Evolutionary conservation across 306 rosid species (phyloP), one percentile per base, ranked within the genome.

Genomic region (Rubus parviflorus): DNA sequence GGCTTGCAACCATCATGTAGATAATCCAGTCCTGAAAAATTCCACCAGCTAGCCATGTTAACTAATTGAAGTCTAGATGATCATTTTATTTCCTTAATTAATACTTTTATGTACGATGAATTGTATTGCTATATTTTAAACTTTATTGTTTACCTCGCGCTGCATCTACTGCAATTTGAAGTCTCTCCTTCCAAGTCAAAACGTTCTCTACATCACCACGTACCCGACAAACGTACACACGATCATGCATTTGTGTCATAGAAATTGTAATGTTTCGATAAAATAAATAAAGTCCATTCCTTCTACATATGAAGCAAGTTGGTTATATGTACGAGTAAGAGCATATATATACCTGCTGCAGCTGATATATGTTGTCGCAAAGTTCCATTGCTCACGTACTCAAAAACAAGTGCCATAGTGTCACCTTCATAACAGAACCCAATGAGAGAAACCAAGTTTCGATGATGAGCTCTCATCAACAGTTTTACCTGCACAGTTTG

Each of bases 401-500:
- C 85, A 16, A 74, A 67, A 22, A 80, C 70, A 48, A 74, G 79
- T 41, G 79, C 83, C 3, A 80, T 23, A 68, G 75, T 54, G 11
- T n/a, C 20, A 46, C 60, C 61, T 14, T 80, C 79, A 20, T 56
- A 15, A 70, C 70, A 53, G 48, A 56, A 80, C n/a, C 83, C 83
- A 53, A 64, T 64, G 1, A 79, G 77, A 63, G 67, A 72, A 7
- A 81, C 81, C 79, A 84, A 78, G 68, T 81, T 81, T 54, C 69
- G 75, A 53, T 84, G 87, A 56, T 81, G 81, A 49, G 77, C 84
- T 74, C 85, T 84, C 80, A 80, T 43, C 25, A 84, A 68, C 68
- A 80, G 84, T n/a, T 66, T 62, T 6, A 79, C 84, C 87, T 84
- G 84, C 41, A 60, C 16, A 23, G 8, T 25, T 23, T 60, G 53